Base-by-base conservation (phyloP, 2,329 filamentous ascomycete species). In the Microascus cirrosus region DNA sequence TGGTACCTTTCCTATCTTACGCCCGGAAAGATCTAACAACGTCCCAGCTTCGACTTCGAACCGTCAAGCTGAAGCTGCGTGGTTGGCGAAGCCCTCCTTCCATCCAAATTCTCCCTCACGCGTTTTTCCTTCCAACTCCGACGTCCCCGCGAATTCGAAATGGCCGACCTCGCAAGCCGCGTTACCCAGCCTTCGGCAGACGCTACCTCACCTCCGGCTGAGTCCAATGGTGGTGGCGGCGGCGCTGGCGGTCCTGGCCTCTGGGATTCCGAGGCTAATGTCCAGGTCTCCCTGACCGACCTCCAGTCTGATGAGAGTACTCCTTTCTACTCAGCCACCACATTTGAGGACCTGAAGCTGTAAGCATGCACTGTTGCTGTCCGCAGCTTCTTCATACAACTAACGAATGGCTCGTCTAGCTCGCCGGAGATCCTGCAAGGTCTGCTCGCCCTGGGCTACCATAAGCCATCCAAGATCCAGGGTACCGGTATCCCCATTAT, bases 391-490 rank as follows among this genome's bases (percentile, higher is more conserved):
- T 25, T 24, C 50, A 1, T 32, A 28, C 20, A 24, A 3, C 11
- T 52, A 35, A 51, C 62, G 22, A 20, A 54, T 28, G 24, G 24
- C 45, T 60, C 22, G 35, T 35, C 32, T 24, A 65, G 74, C 15
- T 69, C 70, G 39, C 68, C 72, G 35, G 61, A 82, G 50, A 87
- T 97, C 62, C 81, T 92, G 57, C 84, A 89, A 63, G 91, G 90
- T 54, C 80, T 96, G 35, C 77, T 85, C 53, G 78, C 82, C 57
- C 88, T 97, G 81, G 88, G 88, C 73, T 97, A 96, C 77, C 82
- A 86, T 67, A 95, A 95, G 73, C 94, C 94, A 0, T 97, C 94
- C 59, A 99, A 99, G 76, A 95, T 99, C 63, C 94, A 99, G 76
- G 94, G 96, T 72, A 90, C 87, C 65, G 94, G 94, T 1, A 81